phyloP scores from a whole-genome alignment of 345 rosid species.

The Gossypium bickii region DNA sequence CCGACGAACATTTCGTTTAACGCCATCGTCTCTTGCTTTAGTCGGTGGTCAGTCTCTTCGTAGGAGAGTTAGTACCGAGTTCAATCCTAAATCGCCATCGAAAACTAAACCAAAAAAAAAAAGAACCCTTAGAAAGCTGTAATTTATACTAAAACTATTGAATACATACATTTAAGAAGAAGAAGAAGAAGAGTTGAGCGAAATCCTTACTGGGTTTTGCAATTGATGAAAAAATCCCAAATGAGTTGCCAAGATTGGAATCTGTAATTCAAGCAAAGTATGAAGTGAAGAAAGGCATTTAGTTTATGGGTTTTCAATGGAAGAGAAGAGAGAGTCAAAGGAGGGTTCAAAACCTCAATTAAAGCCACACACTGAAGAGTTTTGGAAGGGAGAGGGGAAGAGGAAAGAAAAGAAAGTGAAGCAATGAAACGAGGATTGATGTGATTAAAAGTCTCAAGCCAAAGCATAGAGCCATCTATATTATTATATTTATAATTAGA shows the following conservation, averaged over 20 bases:
- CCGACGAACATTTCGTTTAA: constrained; percentile 59
- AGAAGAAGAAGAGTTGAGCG: not conserved
- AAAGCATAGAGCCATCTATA: too few species aligned
- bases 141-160: too few species aligned
- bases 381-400: too few species aligned
- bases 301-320: not conserved
- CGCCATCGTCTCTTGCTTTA: constrained; percentile 32
- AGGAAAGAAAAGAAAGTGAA: too few species aligned
- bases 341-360: too few species aligned
- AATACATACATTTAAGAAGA: too few species aligned
- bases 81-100: not conserved
- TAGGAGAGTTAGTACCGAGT: not conserved
- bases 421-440: too few species aligned
- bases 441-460: too few species aligned
- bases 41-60: not conserved
- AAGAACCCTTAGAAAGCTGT: not conserved
- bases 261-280: not conserved
- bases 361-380: too few species aligned
- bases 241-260: constrained; percentile 13
- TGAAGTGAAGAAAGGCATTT: not conserved
- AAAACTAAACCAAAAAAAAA: not conserved
- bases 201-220: constrained; percentile 38
- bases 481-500: too few species aligned
- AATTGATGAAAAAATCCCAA: constrained; percentile 27
- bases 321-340: not conserved